Percentiles rank a stretch among this genome's conserved stretches.
Evolutionary conservation across 305 asterid genomes (phyloP).

Genomic region (Fraxinus albicans): DNA sequence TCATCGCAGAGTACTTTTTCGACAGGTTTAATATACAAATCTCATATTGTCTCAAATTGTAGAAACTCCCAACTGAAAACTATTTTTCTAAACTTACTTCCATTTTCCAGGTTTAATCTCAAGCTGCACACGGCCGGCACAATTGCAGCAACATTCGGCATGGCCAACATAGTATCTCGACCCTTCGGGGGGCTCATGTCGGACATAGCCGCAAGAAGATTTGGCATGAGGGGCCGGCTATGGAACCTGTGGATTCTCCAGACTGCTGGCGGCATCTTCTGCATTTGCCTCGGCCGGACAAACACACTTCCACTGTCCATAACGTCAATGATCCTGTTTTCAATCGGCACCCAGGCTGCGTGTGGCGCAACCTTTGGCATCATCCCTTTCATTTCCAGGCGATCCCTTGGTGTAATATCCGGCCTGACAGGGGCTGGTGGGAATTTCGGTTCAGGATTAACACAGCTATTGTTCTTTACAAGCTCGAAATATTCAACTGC

Average conservation of each 20-base stretch:
- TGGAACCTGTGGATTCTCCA: conserved; percentile 59
- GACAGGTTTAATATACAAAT: conserved; percentile 31
- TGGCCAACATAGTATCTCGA: conserved; percentile 54
- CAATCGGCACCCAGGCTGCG: conserved; percentile 50
- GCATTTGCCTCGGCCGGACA: conserved; percentile 44
- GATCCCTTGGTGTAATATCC: conserved; percentile 48
- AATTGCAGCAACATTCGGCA: conserved; percentile 52
- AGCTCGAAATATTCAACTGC: conserved; percentile 42
- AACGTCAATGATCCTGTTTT: conserved; percentile 44
- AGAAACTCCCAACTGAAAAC: not conserved
- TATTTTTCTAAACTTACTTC: not conserved
- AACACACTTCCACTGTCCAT: conserved; percentile 36
- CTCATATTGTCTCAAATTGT: not conserved
- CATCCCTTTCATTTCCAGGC: conserved; percentile 50
- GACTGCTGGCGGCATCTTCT: conserved; percentile 47
- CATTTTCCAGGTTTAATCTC: conserved; percentile 36
- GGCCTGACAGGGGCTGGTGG: conserved; percentile 61
- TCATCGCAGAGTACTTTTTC: conserved; percentile 48
- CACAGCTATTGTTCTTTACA: conserved; percentile 46
- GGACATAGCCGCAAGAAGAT: conserved; percentile 39
- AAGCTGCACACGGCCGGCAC: conserved; percentile 56
- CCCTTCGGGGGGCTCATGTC: conserved; percentile 50
- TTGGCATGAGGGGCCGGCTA: conserved; percentile 53
- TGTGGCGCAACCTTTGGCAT: conserved; percentile 55
- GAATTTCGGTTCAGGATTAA: conserved; percentile 48